Evolutionary conservation across 2,329 filamentous ascomycete genomes (phyloP).

Genomic region (Cladosporium oxysporum): DNA sequence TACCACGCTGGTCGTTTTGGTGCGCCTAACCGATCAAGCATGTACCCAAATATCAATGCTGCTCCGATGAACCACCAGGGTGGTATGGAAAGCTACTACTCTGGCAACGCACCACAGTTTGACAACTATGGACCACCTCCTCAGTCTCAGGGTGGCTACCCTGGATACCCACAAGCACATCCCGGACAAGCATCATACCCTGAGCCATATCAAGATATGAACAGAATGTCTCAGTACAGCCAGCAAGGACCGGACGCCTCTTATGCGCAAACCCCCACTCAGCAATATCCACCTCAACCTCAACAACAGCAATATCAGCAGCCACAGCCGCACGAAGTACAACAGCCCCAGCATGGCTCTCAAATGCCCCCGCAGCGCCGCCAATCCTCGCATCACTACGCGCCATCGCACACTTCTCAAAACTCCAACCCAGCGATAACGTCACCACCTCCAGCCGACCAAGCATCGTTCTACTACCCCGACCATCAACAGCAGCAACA

Average conservation of each 20-base stretch:
- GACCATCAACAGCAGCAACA: slow-evolving; percentile 38
- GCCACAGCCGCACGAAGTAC: slow-evolving; percentile 24
- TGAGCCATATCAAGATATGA: slow-evolving; percentile 35
- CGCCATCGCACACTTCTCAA: slow-evolving; percentile 36
- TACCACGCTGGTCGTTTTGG: slow-evolving; percentile 72
- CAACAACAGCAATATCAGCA: slow-evolving; percentile 33
- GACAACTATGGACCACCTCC: slow-evolving; percentile 47
- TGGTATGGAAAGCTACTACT: slow-evolving; percentile 80
- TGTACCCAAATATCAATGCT: slow-evolving; percentile 71
- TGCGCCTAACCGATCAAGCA: slow-evolving; percentile 51
- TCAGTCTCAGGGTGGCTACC: slow-evolving; percentile 54
- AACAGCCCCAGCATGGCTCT: slow-evolving; percentile 21
- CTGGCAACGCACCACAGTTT: slow-evolving; percentile 58
- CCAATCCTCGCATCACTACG: slow-evolving; percentile 34
- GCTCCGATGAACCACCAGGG: slow-evolving; percentile 43
- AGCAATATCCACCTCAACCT: slow-evolving; percentile 40
- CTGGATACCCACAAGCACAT: slow-evolving; percentile 47
- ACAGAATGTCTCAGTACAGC: slow-evolving; percentile 41
- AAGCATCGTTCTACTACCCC: slow-evolving; percentile 62
- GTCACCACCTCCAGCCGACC: slow-evolving; percentile 46
- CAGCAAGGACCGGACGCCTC: slow-evolving; percentile 31
- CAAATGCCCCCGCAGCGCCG: slow-evolving; percentile 32
- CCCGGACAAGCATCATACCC: slow-evolving; percentile 41
- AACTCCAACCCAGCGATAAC: slow-evolving; percentile 30
- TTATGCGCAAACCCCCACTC: slow-evolving; percentile 34